phyloP scores from a whole-genome alignment of 768 basidiomycete species.

The Astraeus odoratus region DNA sequence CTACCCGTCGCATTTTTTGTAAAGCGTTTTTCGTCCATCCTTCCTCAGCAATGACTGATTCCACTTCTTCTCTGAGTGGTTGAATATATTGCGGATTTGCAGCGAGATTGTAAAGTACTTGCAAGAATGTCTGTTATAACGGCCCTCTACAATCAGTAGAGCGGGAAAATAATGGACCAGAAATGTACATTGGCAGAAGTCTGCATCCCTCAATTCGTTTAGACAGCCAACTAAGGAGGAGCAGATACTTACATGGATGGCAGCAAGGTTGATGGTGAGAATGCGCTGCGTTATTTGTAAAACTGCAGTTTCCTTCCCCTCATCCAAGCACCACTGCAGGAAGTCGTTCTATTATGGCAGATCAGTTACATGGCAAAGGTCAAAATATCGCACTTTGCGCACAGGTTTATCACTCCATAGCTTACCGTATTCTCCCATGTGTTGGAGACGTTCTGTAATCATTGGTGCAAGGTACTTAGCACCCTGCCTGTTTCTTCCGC shows the following conservation, averaged over 20 bases:
- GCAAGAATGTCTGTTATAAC: conserved; percentile 27
- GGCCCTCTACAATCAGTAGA: neutral
- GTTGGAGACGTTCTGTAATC: neutral
- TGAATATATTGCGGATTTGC: conserved; percentile 28
- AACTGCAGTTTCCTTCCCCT: neutral
- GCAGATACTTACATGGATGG: conserved; percentile 14
- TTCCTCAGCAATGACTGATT: conserved; percentile 19
- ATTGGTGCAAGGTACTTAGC: neutral
- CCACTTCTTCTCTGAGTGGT: conserved; percentile 34
- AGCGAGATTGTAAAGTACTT: conserved; percentile 31
- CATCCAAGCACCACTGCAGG: conserved; percentile 1
- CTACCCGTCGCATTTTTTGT: conserved; percentile 29
- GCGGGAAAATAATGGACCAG: neutral
- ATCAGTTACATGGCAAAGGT: no score
- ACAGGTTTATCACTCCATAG: neutral
- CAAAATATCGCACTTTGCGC: neutral
- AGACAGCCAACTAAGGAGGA: neutral
- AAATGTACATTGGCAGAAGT: neutral
- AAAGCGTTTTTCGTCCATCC: conserved; percentile 25
- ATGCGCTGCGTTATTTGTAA: neutral
- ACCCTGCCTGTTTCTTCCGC: neutral
- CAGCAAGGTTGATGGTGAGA: neutral
- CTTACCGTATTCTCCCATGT: neutral
- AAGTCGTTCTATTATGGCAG: neutral
- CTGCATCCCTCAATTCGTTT: neutral